Evolutionary conservation across 345 rosid species (phyloP).

Genomic region (Pistacia atlantica): DNA sequence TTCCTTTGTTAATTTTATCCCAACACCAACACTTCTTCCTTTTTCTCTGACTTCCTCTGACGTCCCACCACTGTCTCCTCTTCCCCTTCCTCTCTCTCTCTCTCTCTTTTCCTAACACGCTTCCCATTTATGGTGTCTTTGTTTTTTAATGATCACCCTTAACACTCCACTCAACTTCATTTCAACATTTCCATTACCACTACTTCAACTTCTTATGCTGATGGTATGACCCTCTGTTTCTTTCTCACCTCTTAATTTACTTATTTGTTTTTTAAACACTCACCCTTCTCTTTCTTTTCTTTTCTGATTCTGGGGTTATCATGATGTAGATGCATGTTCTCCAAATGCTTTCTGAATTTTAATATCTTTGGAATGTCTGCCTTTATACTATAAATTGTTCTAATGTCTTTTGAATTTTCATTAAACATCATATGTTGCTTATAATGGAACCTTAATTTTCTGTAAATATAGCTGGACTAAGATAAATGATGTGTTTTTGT

Average conservation of each 20-base stretch:
- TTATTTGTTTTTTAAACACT: constrained; percentile 30
- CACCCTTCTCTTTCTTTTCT: background rate
- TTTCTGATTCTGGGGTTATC: too few species aligned
- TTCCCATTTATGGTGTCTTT: constrained; percentile 14
- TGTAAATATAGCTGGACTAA: too few species aligned
- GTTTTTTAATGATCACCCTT: constrained; percentile 16
- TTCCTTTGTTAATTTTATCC: constrained; percentile 18
- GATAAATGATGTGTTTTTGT: too few species aligned
- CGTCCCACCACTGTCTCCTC: constrained; percentile 60
- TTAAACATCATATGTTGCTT: too few species aligned
- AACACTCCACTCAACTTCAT: too few species aligned
- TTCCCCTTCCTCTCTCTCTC: constrained; percentile 30
- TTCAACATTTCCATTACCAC: constrained; percentile 21
- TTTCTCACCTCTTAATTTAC: constrained; percentile 19
- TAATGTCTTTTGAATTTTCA: too few species aligned
- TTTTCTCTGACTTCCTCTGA: constrained; percentile 47
- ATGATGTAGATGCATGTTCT: too few species aligned
- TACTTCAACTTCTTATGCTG: background rate
- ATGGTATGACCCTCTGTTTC: constrained; percentile 26
- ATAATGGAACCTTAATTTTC: too few species aligned
- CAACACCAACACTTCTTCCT: constrained; percentile 19
- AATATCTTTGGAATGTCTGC: too few species aligned
- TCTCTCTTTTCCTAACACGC: constrained; percentile 14
- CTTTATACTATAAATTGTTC: too few species aligned
- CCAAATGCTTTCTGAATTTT: too few species aligned